These are phyloP conservation scores for Plasmodium cynomolgi DNA, from an alignment of 169 alveolate species.

Conservation along the genomic window DNA sequence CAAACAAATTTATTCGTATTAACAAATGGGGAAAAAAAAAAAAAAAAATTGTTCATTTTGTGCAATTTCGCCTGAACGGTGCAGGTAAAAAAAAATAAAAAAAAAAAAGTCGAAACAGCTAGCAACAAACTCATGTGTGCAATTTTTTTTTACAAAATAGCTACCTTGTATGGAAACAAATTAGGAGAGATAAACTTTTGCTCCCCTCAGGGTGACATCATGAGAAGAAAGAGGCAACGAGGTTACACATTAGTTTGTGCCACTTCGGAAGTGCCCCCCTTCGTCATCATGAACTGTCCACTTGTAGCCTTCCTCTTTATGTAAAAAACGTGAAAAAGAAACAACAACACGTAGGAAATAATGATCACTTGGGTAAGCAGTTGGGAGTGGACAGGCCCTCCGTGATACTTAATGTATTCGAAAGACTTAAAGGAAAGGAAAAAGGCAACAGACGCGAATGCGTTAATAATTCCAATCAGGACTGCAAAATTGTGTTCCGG, in stretches of 20 bases:
- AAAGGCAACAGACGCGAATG: constrained; percentile 55
- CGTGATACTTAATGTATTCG: constrained; percentile 22
- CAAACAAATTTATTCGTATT: neutral
- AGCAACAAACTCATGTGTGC: neutral
- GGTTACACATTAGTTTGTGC: neutral
- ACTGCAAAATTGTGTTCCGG: constrained; percentile 48
- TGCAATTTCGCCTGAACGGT: neutral
- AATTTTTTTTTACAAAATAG: neutral
- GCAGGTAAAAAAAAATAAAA: neutral
- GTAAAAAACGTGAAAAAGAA: constrained; percentile 17
- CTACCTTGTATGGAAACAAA: neutral
- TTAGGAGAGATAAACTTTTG: neutral
- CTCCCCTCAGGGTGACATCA: neutral
- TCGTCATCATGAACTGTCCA: neutral
- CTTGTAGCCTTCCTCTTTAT: constrained; percentile 16
- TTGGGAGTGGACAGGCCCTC: neutral
- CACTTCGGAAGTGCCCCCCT: neutral
- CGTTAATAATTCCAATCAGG: constrained; percentile 60
- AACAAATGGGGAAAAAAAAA: neutral
- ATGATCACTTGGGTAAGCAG: neutral
- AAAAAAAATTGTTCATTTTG: neutral
- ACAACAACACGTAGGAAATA: constrained; percentile 11
- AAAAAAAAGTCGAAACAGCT: neutral
- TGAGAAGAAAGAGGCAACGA: neutral
- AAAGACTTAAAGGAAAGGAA: constrained; percentile 38